Evolutionary conservation across 1,139 yeast species (phyloP), one percentile per base, ranked within the genome.

Genomic region (Magnusiomyces magnusii): DNA sequence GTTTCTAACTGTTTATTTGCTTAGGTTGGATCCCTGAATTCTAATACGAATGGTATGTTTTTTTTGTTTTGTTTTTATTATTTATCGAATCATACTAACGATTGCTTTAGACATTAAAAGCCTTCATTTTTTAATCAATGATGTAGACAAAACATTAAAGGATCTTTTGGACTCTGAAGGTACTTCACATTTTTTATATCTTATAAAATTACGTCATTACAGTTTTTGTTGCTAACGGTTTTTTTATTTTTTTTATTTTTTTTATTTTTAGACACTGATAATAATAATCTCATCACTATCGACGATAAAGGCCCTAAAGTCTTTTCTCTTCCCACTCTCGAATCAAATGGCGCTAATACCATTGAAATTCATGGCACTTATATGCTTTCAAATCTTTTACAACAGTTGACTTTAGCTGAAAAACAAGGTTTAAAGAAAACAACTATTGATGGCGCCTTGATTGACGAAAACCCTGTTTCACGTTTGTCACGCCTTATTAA

Each of bases 271-370:
- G 98, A 92, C 70, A 91, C 97, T 2, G 96, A 91, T 71, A 79
- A 79, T 59, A 87, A 92, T 71, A 84, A 75, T 71, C 97, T 92
- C 72, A 92, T 92, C 67, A 91, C 97, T 17, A 86, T 91, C 57
- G 97, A 91, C 68, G 97, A 91, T 71, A 80, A 84, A 2, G 97
- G 97, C 0, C 97, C 97, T n/a, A 91, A 91, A 69, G 95, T 87
- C 19, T 76, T 90, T 63, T 80, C 84, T 64, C 77, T 91, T 50
- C 96, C 96, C 5, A 89, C 97, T 0, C 5, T 39, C 3, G 87
- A 87, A 69, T 88, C 96, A 1, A 82, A 85, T 65, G 97, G 97
- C 1, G 87, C 75, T 72, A 84, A 82, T 53, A 85, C 83, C 66
- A 79, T 82, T 53, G 89, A 86, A 58, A 79, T 92, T 57, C 77